These are phyloP conservation scores for Quambalaria eucalypti DNA, from an alignment of 1,284 basidiomycete genomes.

Conservation along the genomic window DNA sequence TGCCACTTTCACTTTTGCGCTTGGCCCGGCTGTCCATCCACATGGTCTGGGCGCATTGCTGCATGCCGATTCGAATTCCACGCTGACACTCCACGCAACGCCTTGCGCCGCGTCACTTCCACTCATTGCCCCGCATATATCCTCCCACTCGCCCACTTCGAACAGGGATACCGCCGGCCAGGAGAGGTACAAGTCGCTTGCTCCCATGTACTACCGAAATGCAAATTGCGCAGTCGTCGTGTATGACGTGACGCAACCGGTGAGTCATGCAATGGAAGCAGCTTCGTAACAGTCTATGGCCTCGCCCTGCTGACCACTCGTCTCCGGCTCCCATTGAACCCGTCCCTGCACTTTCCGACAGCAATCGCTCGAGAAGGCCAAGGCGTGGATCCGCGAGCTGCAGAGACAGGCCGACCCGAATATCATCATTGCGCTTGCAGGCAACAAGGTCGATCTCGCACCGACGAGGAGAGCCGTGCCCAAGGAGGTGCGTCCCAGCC, in stretches of 20 bases:
- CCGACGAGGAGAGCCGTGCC: constrained; percentile 49
- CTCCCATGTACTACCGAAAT: constrained; percentile 47
- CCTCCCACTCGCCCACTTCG: not conserved
- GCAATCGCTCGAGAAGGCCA: constrained; percentile 79
- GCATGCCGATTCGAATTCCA: too few species aligned
- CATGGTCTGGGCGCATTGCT: too few species aligned
- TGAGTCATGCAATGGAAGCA: not conserved
- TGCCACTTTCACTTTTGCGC: not conserved
- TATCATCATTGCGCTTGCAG: constrained; percentile 72
- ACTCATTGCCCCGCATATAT: not conserved
- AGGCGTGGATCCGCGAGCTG: constrained; percentile 90
- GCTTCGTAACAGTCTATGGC: not conserved
- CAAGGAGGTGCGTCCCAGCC: constrained; percentile 13
- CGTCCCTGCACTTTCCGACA: too few species aligned
- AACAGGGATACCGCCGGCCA: constrained; percentile 64
- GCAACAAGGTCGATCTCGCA: constrained; percentile 84
- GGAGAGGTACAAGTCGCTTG: constrained; percentile 61
- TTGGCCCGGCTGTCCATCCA: too few species aligned
- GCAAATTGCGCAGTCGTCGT: constrained; percentile 45
- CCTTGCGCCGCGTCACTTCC: not conserved
- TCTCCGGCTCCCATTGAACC: not conserved
- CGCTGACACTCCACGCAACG: too few species aligned
- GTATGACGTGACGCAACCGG: constrained; percentile 42
- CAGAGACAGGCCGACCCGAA: constrained; percentile 94
- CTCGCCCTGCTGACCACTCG: not conserved